These are phyloP conservation scores for Stemphylium vesicarium DNA, from an alignment of 2,329 filamentous ascomycete species.

Conservation along the genomic window DNA sequence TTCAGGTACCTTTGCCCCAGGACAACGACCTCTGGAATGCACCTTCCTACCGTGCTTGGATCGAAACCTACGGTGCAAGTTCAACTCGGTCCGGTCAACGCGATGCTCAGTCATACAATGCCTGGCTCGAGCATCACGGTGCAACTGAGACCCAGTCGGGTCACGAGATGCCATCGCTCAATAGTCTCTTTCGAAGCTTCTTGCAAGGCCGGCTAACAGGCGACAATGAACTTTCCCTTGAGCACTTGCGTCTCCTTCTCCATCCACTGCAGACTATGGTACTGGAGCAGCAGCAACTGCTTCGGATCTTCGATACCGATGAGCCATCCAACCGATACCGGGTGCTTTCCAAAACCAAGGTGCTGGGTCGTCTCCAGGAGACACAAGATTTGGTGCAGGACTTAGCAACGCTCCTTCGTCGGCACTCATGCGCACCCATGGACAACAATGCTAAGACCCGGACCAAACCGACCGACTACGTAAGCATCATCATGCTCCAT, in stretches of 20 bases:
- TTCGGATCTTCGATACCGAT: slow-evolving; percentile 11
- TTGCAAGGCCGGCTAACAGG: slow-evolving; percentile 6
- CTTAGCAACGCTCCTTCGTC: slow-evolving; percentile 5
- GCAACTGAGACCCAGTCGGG: not conserved
- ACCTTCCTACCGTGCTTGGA: too few species aligned
- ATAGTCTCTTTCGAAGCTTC: slow-evolving; percentile 9
- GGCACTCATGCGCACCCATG: not conserved
- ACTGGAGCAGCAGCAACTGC: slow-evolving; percentile 9
- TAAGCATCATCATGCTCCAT: slow-evolving; percentile 13
- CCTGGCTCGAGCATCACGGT: slow-evolving; percentile 1
- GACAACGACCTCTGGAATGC: slow-evolving; percentile 6
- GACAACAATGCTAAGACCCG: not conserved
- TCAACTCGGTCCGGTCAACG: too few species aligned
- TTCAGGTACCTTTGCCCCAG: slow-evolving; percentile 7
- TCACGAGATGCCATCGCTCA: slow-evolving; percentile 5
- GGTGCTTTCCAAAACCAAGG: slow-evolving; percentile 7
- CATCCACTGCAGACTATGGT: slow-evolving; percentile 11
- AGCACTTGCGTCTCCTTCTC: slow-evolving; percentile 12
- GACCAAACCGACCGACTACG: not conserved
- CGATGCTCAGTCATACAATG: not conserved
- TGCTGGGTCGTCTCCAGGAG: slow-evolving; percentile 8
- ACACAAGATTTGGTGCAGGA: slow-evolving; percentile 9
- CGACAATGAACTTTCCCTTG: slow-evolving; percentile 1
- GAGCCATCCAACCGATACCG: slow-evolving; percentile 9
- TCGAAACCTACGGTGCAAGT: too few species aligned